A percentile compares a stretch with the other conserved stretches of the same genome.
Conservation (phyloP, 2,329 filamentous ascomycete genomes). For the Aspergillus pseudotamarii region DNA sequence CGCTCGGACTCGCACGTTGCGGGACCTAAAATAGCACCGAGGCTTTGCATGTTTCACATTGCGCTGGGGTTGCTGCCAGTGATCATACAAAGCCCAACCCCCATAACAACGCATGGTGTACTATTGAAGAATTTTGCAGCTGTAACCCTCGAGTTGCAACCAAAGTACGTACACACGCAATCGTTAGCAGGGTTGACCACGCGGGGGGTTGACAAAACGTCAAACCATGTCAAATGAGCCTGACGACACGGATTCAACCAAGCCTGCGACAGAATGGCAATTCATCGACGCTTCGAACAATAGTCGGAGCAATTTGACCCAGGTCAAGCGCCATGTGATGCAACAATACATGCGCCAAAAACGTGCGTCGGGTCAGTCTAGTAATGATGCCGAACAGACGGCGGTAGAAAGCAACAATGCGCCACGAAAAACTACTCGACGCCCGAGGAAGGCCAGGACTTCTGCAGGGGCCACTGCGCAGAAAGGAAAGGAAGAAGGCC, state of each 20-base stretch:
- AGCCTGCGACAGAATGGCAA: constrained; percentile 31
- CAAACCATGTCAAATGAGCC: constrained; percentile 22
- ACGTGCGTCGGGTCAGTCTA: constrained; percentile 22
- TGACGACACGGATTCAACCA: constrained; percentile 2
- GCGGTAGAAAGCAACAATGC: constrained; percentile 11
- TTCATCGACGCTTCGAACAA: constrained; percentile 45
- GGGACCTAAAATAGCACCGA: neutral
- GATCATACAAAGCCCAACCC: neutral
- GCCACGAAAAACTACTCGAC: constrained; percentile 18
- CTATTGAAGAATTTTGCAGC: neutral
- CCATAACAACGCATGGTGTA: neutral
- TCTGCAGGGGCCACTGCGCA: neutral
- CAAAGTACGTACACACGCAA: neutral
- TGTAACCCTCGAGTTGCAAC: neutral
- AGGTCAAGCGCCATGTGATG: constrained; percentile 49
- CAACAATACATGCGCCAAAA: constrained; percentile 47
- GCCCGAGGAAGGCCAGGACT: neutral
- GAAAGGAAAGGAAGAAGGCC: neutral
- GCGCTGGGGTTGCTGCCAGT: neutral
- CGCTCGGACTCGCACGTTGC: neutral
- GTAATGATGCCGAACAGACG: neutral
- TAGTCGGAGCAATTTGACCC: constrained; percentile 39
- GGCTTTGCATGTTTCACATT: neutral
- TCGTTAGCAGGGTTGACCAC: neutral
- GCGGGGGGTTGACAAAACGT: neutral